Evolutionary conservation across 1,284 basidiomycete species (phyloP).

Genomic region (Dichomitus squalens): DNA sequence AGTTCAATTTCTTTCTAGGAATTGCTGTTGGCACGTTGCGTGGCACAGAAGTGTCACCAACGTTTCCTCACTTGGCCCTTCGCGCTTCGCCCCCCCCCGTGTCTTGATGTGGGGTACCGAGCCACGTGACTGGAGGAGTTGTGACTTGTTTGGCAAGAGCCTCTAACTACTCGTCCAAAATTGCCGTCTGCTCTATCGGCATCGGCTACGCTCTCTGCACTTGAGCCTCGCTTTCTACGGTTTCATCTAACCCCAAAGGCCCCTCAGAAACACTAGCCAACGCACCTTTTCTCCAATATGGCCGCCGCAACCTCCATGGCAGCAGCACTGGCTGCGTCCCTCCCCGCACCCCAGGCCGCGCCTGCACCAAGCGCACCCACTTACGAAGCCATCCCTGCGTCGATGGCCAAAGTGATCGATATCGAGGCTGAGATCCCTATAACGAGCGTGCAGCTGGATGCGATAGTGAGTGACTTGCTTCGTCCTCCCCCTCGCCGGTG

Average conservation of each 20-base stretch:
- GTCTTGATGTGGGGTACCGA: too few relatives aligned
- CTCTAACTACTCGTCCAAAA: constrained; percentile 18
- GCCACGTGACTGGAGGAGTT: constrained; percentile 28
- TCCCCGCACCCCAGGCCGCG: constrained; percentile 66
- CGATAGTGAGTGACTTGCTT: constrained; percentile 58
- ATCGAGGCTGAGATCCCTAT: constrained; percentile 87
- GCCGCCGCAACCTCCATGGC: constrained; percentile 86
- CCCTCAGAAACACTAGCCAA: not conserved
- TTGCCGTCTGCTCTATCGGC: constrained; percentile 9
- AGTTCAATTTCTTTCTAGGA: too few relatives aligned
- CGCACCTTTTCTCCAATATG: constrained; percentile 28
- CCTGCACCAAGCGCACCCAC: constrained; percentile 63
- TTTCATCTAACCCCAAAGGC: not conserved
- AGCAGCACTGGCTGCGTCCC: constrained; percentile 81
- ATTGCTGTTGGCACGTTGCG: too few relatives aligned
- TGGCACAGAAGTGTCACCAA: too few relatives aligned
- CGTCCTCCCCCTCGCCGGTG: not conserved
- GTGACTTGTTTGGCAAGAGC: constrained; percentile 29
- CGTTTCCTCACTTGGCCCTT: too few relatives aligned
- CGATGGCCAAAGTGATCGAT: constrained; percentile 89
- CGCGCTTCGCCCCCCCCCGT: too few relatives aligned
- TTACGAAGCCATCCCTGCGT: constrained; percentile 83
- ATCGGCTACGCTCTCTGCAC: constrained; percentile 1
- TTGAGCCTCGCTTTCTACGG: not conserved
- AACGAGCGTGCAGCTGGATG: constrained; percentile 79